Base-by-base conservation (phyloP, 352 stramenopile genomes). In the Aphanomyces invadans region DNA sequence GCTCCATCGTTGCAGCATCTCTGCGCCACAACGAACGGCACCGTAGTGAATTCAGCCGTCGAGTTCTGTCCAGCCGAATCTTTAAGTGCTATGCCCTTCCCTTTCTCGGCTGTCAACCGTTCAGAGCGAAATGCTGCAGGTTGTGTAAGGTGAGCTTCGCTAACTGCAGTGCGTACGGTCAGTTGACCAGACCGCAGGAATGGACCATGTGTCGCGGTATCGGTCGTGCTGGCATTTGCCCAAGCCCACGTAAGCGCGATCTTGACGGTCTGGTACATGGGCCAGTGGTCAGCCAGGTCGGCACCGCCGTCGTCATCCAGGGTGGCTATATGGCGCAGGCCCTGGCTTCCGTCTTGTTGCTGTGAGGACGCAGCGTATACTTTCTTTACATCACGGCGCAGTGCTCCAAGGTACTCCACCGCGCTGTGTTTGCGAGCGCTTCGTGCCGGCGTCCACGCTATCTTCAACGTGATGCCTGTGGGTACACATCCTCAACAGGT, bases 381-480 rank as follows among this genome's bases (percentile, higher is more conserved):
- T 4, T 57, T 25, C 46, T 66, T 17, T 45, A 55, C 19, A 17
- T 66, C 44, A 21, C 25, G 11, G 19, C 55, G n/a, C 26, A 26
- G 7, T 66, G 59, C 36, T 66, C 66, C 9, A 53, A 21, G 29
- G 36, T 39, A 21, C 60, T 72, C 1, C 68, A 72, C 26, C 1
- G 19, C 5, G 15, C 28, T 1, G 32, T 53, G 3, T 71, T 75
- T 60, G 57, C 23, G 23, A 75, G 76, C 86, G 2, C 39, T 89
- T 4, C 26, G 56, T 4, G 80, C 80, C 3, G 78, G 78, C 1
- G 73, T 87, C 2, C 86, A 69, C 26, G 78, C 79, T 2, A 93
- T 95, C 72, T 95, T 92, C 65, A 83, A 95, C 76, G 86, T 83
- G 32, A 95, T 81, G 1, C 83, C 86, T 1, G 76, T 83, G 7